Percentiles rank a stretch among this genome's conserved stretches.
phyloP scores from a whole-genome alignment of 306 rosid genomes.

The Ormosia semicastrata region DNA sequence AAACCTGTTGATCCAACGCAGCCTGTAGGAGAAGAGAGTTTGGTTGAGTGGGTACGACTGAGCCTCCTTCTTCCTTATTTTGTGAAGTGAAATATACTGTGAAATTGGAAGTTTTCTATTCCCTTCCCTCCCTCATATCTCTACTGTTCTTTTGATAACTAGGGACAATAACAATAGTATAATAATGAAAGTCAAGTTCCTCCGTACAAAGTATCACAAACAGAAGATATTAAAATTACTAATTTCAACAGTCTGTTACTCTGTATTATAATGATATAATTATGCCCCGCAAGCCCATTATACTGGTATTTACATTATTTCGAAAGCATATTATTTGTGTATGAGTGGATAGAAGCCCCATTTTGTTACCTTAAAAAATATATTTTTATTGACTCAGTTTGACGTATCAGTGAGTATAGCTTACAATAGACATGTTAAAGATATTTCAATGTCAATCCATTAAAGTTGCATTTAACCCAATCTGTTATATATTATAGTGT shows the following conservation, averaged over 20 bases:
- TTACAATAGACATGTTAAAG: neutral
- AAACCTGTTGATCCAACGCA: slow-evolving; percentile 79
- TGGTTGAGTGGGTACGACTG: slow-evolving; percentile 95
- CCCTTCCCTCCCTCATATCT: neutral
- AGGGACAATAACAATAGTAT: neutral
- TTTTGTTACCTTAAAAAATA: neutral
- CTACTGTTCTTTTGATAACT: neutral
- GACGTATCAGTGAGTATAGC: neutral
- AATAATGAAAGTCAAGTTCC: neutral
- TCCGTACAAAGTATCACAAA: neutral
- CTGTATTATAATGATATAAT: too few relatives aligned
- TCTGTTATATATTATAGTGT: neutral
- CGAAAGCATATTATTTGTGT: too few relatives aligned
- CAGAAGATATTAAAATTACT: neutral
- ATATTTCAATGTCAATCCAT: neutral
- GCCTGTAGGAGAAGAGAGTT: slow-evolving; percentile 94
- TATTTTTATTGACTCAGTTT: neutral
- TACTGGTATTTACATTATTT: too few relatives aligned
- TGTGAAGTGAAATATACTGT: neutral
- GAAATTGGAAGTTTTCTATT: neutral
- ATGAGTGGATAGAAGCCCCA: too few relatives aligned
- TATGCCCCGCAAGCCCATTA: too few relatives aligned
- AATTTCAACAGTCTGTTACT: neutral
- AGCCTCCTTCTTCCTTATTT: slow-evolving; percentile 15
- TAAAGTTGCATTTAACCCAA: neutral